These are phyloP conservation scores for Viola odorata DNA, from an alignment of 345 rosid genomes.

Conservation along the genomic window DNA sequence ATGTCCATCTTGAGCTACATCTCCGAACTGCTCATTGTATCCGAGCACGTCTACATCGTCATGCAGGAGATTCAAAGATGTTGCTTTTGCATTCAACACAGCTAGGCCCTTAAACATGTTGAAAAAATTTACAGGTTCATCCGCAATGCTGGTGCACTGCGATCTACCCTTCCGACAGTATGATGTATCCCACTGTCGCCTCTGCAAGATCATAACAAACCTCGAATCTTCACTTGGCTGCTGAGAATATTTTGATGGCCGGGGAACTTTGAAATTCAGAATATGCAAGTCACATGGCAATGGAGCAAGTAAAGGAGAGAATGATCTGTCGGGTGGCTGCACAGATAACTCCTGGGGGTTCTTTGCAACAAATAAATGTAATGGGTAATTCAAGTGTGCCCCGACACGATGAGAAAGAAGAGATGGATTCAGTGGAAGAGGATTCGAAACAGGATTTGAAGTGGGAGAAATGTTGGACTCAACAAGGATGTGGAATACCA, in stretches of 20 bases:
- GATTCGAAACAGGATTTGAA: constrained; percentile 33
- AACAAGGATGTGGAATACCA: constrained; percentile 60
- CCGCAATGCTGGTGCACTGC: constrained; percentile 52
- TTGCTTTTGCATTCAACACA: constrained; percentile 54
- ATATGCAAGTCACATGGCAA: constrained; percentile 89
- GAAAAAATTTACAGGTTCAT: constrained; percentile 63
- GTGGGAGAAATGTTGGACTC: constrained; percentile 68
- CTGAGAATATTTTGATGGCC: constrained; percentile 63
- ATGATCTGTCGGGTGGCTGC: constrained; percentile 43
- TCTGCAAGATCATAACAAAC: constrained; percentile 61
- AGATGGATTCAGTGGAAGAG: constrained; percentile 64
- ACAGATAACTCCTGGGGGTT: constrained; percentile 56
- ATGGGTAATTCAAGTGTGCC: constrained; percentile 78
- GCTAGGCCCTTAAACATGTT: constrained; percentile 68
- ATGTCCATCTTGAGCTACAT: constrained; percentile 55
- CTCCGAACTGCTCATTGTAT: constrained; percentile 50
- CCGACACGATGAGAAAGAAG: constrained; percentile 72
- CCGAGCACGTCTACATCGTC: constrained; percentile 74
- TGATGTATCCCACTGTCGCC: constrained; percentile 74
- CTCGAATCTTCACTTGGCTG: constrained; percentile 46
- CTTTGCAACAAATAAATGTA: constrained; percentile 74
- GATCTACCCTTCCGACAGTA: constrained; percentile 56
- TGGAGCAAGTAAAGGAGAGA: constrained; percentile 66
- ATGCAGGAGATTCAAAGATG: constrained; percentile 86
- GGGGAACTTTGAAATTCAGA: constrained; percentile 78